Conservation (phyloP, 2,329 filamentous ascomycete genomes). For the Aspergillus sp. region DNA sequence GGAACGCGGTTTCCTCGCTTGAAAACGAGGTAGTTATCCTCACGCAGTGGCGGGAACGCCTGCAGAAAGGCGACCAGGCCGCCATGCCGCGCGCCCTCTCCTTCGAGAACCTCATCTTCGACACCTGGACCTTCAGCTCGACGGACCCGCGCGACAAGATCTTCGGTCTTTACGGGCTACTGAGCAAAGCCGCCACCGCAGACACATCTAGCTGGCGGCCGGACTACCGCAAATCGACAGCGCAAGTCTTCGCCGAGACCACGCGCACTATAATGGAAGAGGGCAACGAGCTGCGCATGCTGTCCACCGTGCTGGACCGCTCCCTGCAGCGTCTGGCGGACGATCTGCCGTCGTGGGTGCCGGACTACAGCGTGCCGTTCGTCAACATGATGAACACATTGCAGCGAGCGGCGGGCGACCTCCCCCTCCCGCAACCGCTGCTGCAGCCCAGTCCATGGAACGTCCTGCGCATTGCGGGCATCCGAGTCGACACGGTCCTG, state of each 20-base stretch:
- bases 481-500: not conserved
- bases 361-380: conserved; percentile 5
- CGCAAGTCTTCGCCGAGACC: not conserved
- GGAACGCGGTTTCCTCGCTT: not conserved
- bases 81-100: not conserved
- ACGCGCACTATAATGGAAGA: not conserved
- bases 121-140: conserved; percentile 6
- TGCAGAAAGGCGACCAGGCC: conserved; percentile 2
- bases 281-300: conserved; percentile 4
- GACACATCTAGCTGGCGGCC: not conserved
- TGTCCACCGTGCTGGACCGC: not conserved
- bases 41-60: conserved; percentile 4
- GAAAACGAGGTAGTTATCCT: conserved; percentile 4
- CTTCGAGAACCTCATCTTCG: conserved; percentile 5
- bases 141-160: conserved; percentile 4
- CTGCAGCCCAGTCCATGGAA: not conserved
- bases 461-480: not conserved
- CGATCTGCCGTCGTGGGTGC: conserved; percentile 5
- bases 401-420: not conserved
- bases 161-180: conserved; percentile 2
- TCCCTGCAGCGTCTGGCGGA: not conserved
- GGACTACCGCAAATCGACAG: conserved; percentile 1
- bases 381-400: conserved; percentile 3
- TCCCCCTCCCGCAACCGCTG: not conserved
- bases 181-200: not conserved